phyloP scores from a whole-genome alignment of 139 green algal genomes.

The Edaphochlamys debaryana region DNA sequence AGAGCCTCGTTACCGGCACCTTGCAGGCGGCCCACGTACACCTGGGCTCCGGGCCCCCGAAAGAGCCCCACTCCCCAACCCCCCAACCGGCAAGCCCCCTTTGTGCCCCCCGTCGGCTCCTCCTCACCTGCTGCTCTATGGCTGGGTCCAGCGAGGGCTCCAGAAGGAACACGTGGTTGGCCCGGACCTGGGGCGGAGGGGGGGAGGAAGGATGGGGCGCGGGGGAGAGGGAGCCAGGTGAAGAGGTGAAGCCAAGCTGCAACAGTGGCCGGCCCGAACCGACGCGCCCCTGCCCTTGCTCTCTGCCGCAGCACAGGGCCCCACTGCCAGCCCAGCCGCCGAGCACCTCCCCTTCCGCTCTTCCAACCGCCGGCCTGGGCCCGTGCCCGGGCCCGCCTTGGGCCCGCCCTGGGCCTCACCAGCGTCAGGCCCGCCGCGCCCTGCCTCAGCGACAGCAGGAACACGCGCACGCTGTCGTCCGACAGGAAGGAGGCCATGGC shows the following conservation, averaged over 20 bases:
- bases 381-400: neutral
- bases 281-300: no score
- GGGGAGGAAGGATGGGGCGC: neutral
- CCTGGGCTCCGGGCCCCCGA: no score
- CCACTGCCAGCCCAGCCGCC: no score
- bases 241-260: neutral
- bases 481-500: conserved; percentile 48
- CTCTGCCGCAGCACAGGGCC: no score
- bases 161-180: conserved; percentile 76
- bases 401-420: neutral
- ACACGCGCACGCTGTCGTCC: conserved; percentile 54
- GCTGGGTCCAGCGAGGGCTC: conserved; percentile 81
- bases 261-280: no score
- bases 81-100: no score
- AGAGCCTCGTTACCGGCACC: no score
- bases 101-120: no score
- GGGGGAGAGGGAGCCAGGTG: neutral
- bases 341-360: neutral
- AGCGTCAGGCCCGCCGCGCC: conserved; percentile 74
- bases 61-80: no score
- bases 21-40: no score
- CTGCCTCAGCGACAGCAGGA: conserved; percentile 66
- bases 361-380: neutral
- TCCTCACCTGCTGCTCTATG: conserved; percentile 77
- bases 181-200: conserved; percentile 28